Evolutionary conservation across 306 rosid genomes (phyloP), one percentile per base, ranked within the genome.

Genomic region (Trifolium dubium): DNA sequence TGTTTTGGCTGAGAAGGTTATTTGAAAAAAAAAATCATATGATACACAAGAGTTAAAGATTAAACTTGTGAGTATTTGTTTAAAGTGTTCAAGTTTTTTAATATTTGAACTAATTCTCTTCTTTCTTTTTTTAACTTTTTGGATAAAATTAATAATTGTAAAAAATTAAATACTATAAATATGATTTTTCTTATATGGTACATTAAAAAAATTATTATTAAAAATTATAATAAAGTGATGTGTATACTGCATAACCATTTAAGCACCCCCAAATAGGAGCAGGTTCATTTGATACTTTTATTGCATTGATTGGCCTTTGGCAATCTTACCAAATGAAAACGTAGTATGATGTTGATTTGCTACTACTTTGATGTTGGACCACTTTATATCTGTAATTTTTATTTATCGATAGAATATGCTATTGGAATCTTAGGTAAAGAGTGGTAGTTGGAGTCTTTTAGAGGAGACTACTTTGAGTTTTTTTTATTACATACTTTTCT

Each of bases 381-480:
- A 66, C 56, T 40, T 2, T 35, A 31, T 6, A 3, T 49, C 67
- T 67, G 3, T 60, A 39, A 56, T 58, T 35, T 55, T 55, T 13
- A 32, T 80, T 18, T 53, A 4, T 51, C 54, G 15, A 37, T 67
- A 67, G 74, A 39, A 39, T 29, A 15, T 73, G 79, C 59, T 30
- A 13, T 39, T 74, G 76, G 80, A 74, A 68, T 80, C 72, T 68
- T 69, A 69, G 73, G 64, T 74, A 18, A 68, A 61, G 17, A 51
- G 39, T 39, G 75, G 49, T 53, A 19, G 67, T 51, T 51, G 80
- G 4, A 14, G 28, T 49, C 35, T 41, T 55, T 53, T 67, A 61
- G 1, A 50, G 10, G 64, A 32, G 23, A 35, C 53, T 46, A 19
- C 9, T 13, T 3, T 54, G 19, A 17, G 10, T 5, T 43, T 67